Base-by-base conservation (phyloP, 768 basidiomycete genomes). In the Clitopilus passeckerianus region DNA sequence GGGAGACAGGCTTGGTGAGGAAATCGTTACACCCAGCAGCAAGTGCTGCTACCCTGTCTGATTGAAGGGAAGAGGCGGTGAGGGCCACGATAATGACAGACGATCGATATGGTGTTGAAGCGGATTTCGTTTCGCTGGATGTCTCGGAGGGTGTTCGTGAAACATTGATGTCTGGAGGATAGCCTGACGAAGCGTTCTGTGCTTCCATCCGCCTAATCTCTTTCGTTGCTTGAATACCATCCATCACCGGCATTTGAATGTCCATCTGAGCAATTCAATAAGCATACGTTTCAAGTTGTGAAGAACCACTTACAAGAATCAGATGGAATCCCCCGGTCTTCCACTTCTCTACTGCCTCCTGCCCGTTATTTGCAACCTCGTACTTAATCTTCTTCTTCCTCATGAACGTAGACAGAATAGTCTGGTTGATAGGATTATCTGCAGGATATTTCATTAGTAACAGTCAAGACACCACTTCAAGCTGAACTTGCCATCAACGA, bases 391-490 rank as follows among this genome's bases (percentile, higher is more conserved):
- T 91, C 77, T 95, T 97, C 76, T 90, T 91, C 68, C 85, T 88
- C 92, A 98, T 92, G 68, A 97, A 98, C 34, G 93, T 95, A n/a
- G 91, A 91, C 57, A 98, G 77, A 70, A 98, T 97, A 24, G 91
- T 96, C 69, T 95, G 96, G 68, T 99, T 98, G 77, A 99, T 98
- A 6, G 94, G 91, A 70, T 99, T 99, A 75, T 99, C 97, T 98
- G 64, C 2, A 37, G 22, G 16, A 22, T 7, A 56, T 35, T 60
- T n/a, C 57, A 63, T 57, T 70, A 63, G 55, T 52, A 53, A 18
- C 34, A 24, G 27, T 30, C 15, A 43, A 33, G 22, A 41, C 18
- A 54, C 7, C 27, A 62, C 35, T 18, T 50, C 37, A 12, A 62
- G 54, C 43, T 41, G 16, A 44, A 77, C 88, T 61, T 63, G 93